phyloP scores from a whole-genome alignment of 2,329 filamentous ascomycete genomes.

The Elsinoe fawcettii region DNA sequence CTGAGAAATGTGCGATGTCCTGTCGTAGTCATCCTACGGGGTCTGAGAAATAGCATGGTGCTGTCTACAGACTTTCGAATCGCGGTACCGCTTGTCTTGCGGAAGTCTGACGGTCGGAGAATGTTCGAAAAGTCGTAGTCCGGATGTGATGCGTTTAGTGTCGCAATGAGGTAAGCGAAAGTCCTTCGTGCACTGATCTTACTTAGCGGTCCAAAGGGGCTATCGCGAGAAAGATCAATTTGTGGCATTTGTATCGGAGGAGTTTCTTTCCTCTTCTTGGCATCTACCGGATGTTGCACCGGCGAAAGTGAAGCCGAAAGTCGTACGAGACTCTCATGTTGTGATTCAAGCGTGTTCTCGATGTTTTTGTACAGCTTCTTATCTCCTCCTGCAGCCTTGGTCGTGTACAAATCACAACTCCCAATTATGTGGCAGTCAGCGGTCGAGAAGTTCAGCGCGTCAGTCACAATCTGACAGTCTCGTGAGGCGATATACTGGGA shows the following conservation, averaged over 20 bases:
- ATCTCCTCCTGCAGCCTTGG: slow-evolving; percentile 87
- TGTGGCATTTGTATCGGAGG: slow-evolving; percentile 27
- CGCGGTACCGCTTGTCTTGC: slow-evolving; percentile 68
- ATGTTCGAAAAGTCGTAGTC: slow-evolving; percentile 97
- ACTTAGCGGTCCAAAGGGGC: slow-evolving; percentile 83
- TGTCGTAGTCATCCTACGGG: slow-evolving; percentile 43
- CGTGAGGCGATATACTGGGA: slow-evolving; percentile 79
- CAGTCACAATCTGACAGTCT: slow-evolving; percentile 85
- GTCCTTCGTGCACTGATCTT: slow-evolving; percentile 83
- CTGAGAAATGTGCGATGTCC: slow-evolving; percentile 19
- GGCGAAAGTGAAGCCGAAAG: slow-evolving; percentile 82
- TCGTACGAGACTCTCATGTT: slow-evolving; percentile 80
- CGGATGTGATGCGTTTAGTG: slow-evolving; percentile 87
- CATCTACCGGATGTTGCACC: slow-evolving; percentile 46
- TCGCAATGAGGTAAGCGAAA: slow-evolving; percentile 93
- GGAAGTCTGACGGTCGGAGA: slow-evolving; percentile 81
- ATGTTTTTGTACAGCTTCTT: slow-evolving; percentile 98
- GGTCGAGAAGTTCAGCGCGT: slow-evolving; percentile 91
- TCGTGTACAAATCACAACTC: slow-evolving; percentile 93
- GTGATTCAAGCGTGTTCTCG: slow-evolving; percentile 80
- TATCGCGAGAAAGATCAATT: slow-evolving; percentile 69
- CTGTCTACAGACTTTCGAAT: slow-evolving; percentile 85
- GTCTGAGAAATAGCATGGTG: slow-evolving; percentile 77
- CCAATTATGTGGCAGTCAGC: slow-evolving; percentile 86
- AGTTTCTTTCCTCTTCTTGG: slow-evolving; percentile 30